phyloP scores from a whole-genome alignment of 1,139 yeast genomes.

The Lodderomyces jiufengensis region DNA sequence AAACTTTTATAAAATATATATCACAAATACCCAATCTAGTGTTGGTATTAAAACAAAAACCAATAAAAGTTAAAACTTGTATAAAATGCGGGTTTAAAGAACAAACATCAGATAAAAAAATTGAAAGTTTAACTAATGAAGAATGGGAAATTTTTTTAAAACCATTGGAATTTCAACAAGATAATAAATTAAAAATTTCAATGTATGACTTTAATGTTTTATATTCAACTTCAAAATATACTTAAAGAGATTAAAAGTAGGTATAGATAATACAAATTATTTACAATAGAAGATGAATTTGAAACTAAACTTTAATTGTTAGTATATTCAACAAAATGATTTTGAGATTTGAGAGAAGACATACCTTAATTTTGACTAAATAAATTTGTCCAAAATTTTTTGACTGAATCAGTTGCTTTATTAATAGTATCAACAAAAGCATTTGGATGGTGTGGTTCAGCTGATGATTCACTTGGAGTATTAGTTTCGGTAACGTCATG shows the following conservation, averaged over 20 bases:
- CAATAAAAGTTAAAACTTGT: conserved; percentile 25
- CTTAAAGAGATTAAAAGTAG: neutral
- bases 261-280: too few relatives aligned
- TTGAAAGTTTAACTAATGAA: conserved; percentile 17
- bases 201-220: conserved; percentile 14
- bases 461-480: too few relatives aligned
- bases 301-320: neutral
- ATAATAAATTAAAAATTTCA: conserved; percentile 18
- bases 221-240: conserved; percentile 9
- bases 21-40: conserved; percentile 24
- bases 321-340: too few relatives aligned
- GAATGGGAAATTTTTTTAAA: conserved; percentile 31
- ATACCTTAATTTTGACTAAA: conserved; percentile 8
- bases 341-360: too few relatives aligned
- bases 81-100: conserved; percentile 33
- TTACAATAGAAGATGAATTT: neutral
- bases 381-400: conserved; percentile 10
- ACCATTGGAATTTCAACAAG: conserved; percentile 18
- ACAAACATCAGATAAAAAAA: conserved; percentile 12
- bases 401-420: conserved; percentile 13
- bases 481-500: neutral
- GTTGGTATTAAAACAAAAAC: conserved; percentile 23
- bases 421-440: conserved; percentile 9
- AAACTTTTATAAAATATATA: conserved; percentile 25
- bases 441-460: conserved; percentile 1